Conservation (phyloP, 164 flowering plant genomes). For the Piper longum region DNA sequence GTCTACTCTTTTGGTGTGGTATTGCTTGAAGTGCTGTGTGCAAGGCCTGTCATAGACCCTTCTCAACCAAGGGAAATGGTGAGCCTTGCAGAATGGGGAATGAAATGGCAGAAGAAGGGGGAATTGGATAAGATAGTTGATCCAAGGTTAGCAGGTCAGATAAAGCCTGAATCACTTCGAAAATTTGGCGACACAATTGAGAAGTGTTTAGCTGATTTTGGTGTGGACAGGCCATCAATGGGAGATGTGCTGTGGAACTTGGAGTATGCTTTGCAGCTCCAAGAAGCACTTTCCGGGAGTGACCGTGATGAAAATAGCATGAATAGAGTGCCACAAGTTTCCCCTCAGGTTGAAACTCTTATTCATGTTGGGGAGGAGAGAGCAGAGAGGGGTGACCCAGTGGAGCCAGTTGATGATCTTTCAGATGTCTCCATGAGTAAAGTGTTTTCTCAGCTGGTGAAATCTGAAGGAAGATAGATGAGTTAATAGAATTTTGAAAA, state of each 20-base stretch:
- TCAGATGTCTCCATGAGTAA: constrained; percentile 52
- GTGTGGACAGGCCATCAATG: constrained; percentile 69
- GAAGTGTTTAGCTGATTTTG: constrained; percentile 62
- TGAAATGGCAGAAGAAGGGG: constrained; percentile 35
- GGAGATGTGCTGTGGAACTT: constrained; percentile 86
- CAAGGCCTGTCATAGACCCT: constrained; percentile 80
- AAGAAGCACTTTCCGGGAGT: constrained; percentile 15
- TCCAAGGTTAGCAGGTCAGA: constrained; percentile 31
- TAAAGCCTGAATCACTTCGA: constrained; percentile 40
- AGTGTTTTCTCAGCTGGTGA: constrained; percentile 67
- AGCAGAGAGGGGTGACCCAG: constrained; percentile 13
- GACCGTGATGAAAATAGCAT: constrained; percentile 19
- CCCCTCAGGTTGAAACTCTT: constrained; percentile 8
- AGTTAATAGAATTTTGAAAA: neutral
- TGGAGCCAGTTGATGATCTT: constrained; percentile 23
- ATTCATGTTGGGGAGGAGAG: constrained; percentile 10
- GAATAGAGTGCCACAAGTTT: constrained; percentile 11
- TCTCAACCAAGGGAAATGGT: constrained; percentile 58
- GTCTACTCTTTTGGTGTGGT: constrained; percentile 91
- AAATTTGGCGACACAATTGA: constrained; percentile 61
- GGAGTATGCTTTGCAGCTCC: constrained; percentile 59
- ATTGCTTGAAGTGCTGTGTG: constrained; percentile 64
- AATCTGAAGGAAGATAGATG: constrained; percentile 34
- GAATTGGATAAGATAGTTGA: constrained; percentile 45
- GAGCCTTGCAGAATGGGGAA: constrained; percentile 64